Evolutionary conservation across 179 eudicot genomes (phyloP), one percentile per base, ranked within the genome.

Genomic region (Camellia oleifera): DNA sequence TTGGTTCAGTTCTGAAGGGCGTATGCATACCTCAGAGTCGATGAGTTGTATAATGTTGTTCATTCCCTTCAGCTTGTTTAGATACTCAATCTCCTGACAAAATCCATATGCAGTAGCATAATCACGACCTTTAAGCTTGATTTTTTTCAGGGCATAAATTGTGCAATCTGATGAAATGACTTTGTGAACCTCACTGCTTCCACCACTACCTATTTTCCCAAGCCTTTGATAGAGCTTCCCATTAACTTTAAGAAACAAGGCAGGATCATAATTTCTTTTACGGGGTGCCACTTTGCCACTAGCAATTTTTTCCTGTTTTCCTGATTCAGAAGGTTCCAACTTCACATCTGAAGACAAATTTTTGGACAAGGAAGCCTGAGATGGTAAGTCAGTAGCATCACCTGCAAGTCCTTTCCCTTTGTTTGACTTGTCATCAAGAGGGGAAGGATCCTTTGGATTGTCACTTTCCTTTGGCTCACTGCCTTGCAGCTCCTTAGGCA

Each of bases 101-200:
- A 96, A 96, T 26, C 98, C 99, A 85, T 84, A 90, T 9, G 99
- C 98, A 69, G 97, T 92, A 42, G 98, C 97, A 88, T 96, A 92
- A 77, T 94, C 98, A 54, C 98, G 98, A 14, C 99, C 99, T 87
- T 89, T 96, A 63, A 96, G 99, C 87, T 91, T 96, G 81, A 96
- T 96, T 85, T 88, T 92, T 83, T 96, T 96, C 87, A 96, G 78
- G 85, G 99, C 99, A 86, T 88, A 94, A 54, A 96, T 96, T 52
- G 81, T 87, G 78, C 98, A 94, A 78, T 96, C 99, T 64, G 96
- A 85, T 77, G 99, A 90, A 83, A 96, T 96, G 71, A 96, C 99
- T 84, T 96, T 96, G 86, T 96, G 95, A 79, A 96, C 99, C 82
- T 96, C 99, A 84, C 99, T 96, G 84, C 99, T 96, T 78, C 99